phyloP scores from a whole-genome alignment of 352 stramenopile genomes.

The Pythium plurisporium region DNA sequence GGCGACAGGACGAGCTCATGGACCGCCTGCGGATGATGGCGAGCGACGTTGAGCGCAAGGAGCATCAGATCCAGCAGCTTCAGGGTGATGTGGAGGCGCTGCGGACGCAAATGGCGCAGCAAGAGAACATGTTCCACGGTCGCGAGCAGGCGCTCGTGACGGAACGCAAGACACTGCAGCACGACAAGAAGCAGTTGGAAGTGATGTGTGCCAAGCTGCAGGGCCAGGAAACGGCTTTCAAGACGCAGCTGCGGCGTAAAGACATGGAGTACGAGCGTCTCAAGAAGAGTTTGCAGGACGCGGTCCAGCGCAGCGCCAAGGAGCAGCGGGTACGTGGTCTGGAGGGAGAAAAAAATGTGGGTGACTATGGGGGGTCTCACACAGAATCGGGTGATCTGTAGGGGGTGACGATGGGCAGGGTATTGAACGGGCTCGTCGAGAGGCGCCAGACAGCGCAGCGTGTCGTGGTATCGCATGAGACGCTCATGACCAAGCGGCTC shows the following conservation, averaged over 20 bases:
- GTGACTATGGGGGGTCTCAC: no score
- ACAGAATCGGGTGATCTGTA: slow-evolving; percentile 6
- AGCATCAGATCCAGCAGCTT: slow-evolving; percentile 39
- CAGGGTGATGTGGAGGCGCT: slow-evolving; percentile 41
- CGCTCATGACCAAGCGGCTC: slow-evolving; percentile 53
- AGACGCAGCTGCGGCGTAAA: slow-evolving; percentile 66
- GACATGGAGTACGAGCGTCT: slow-evolving; percentile 74
- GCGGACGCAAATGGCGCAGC: slow-evolving; percentile 45
- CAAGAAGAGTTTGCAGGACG: slow-evolving; percentile 64
- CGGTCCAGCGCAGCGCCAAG: slow-evolving; percentile 40
- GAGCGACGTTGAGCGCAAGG: slow-evolving; percentile 54
- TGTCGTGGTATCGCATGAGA: slow-evolving; percentile 46
- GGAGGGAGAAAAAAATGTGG: not conserved
- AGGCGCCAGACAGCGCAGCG: slow-evolving; percentile 27
- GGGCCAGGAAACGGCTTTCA: slow-evolving; percentile 69
- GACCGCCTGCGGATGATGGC: slow-evolving; percentile 39
- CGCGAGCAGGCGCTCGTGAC: slow-evolving; percentile 46
- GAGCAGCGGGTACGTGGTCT: slow-evolving; percentile 40
- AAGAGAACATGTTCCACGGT: slow-evolving; percentile 58
- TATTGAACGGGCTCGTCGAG: slow-evolving; percentile 38
- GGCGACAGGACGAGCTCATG: slow-evolving; percentile 42
- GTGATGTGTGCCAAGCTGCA: slow-evolving; percentile 66
- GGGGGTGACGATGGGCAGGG: slow-evolving; percentile 40
- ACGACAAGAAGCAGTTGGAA: slow-evolving; percentile 66
- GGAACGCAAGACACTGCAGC: slow-evolving; percentile 48